Base-by-base conservation (phyloP, 371 early-diverging fungal genomes). In the Coemansia sp. region DNA sequence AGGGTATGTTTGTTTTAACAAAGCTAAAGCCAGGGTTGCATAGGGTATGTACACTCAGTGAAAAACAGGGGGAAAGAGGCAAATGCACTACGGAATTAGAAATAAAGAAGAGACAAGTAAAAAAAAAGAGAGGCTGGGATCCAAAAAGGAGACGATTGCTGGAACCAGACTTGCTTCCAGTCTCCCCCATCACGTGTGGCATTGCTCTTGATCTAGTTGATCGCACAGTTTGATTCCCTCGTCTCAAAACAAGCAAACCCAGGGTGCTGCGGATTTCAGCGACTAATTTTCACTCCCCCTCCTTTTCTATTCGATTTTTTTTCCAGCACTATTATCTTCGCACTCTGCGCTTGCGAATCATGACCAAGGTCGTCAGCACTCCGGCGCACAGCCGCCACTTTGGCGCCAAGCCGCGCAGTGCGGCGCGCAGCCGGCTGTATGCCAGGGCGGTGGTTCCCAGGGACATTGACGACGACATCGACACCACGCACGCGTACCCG, bases 401-500 rank as follows among this genome's bases (percentile, higher is more conserved):
- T 65, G 35, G n/a, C 2, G 16, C 58, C 54, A 55, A 54, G 61
- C 59, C 64, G 20, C 60, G 53, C 35, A 71, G 62, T 8, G 60
- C 65, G 1, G 63, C 76, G 9, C 76, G 61, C 51, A 49, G 49
- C 38, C 62, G 60, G n/a, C 72, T 70, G 2, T 76, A 55, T 34
- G 67, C 59, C 16, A 45, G 53, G 2, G 76, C 76, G 1, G 64
- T 70, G 5, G 63, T 52, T 26, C 76, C 76, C 3, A 63, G 48
- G 16, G 42, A 43, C 9, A 70, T 76, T 53, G 77, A 76, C 56
- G 77, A 76, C 51, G 77, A 76, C 33, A 56, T 76, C 35, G 63
- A 63, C 35, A 76, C 77, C 3, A 55, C 65, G 33, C 60, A 59
- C 33, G 60, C 56, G 7, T 85, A 77, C 41, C 85, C 87, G 1